A percentile compares a stretch with the other conserved stretches of the same genome.
These are phyloP conservation scores for Phytophthora constricta DNA, from an alignment of 352 stramenopile species.

Conservation along the genomic window DNA sequence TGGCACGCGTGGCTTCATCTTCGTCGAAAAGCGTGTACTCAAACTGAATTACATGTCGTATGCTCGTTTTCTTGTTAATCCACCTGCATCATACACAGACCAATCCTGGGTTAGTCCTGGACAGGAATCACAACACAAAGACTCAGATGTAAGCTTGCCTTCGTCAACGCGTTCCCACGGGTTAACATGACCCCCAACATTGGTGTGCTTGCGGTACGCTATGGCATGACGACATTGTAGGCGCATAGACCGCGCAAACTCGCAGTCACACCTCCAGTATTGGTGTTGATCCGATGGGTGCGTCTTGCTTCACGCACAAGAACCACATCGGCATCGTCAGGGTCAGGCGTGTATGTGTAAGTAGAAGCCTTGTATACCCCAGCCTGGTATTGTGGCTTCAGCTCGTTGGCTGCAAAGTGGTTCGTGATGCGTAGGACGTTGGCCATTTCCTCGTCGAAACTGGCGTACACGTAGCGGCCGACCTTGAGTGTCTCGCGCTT, in stretches of 20 bases:
- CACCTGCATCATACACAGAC: slow-evolving; percentile 6
- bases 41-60: not conserved
- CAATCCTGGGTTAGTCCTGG: not conserved
- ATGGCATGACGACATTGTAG: slow-evolving; percentile 30
- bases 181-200: not conserved
- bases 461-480: not conserved
- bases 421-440: too few relatives aligned
- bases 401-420: too few relatives aligned
- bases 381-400: too few relatives aligned
- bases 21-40: not conserved
- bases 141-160: too few relatives aligned
- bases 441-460: not conserved
- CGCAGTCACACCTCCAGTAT: not conserved
- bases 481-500: not conserved
- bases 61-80: not conserved
- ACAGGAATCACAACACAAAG: not conserved
- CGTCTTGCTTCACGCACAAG: too few relatives aligned
- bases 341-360: too few relatives aligned
- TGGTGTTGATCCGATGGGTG: too few relatives aligned
- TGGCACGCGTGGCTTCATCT: not conserved
- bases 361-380: too few relatives aligned
- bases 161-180: slow-evolving; percentile 14
- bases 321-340: too few relatives aligned
- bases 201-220: slow-evolving; percentile 8
- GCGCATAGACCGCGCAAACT: slow-evolving; percentile 5